These are phyloP conservation scores for Geotrichum fermentans DNA, from an alignment of 1,139 yeast species.

Conservation along the genomic window DNA sequence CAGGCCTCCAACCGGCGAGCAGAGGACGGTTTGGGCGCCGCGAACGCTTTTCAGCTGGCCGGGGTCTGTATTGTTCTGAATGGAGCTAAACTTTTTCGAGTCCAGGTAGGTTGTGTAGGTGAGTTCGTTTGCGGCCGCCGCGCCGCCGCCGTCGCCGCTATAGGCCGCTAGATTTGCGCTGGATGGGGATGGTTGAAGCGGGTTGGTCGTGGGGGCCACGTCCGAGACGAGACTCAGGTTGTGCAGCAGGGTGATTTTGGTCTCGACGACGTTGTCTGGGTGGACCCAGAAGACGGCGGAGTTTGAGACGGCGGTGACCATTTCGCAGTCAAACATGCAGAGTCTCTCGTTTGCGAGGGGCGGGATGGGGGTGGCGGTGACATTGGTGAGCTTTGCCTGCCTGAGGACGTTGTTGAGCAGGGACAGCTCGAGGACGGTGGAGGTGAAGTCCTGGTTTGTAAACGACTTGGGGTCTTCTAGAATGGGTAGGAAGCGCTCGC, in stretches of 20 bases:
- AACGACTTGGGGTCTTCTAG: slow-evolving; percentile 49
- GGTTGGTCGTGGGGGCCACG: not conserved
- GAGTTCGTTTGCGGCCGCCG: not conserved
- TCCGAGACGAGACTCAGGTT: slow-evolving; percentile 32
- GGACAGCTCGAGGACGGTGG: slow-evolving; percentile 62
- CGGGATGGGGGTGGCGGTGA: slow-evolving; percentile 14
- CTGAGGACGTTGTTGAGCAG: slow-evolving; percentile 50
- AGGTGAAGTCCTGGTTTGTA: slow-evolving; percentile 57
- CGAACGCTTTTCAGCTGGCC: slow-evolving; percentile 36
- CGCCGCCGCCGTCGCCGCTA: slow-evolving; percentile 22
- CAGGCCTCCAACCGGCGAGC: slow-evolving; percentile 52
- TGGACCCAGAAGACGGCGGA: slow-evolving; percentile 41
- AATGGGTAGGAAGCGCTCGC: slow-evolving; percentile 33
- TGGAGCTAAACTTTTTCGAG: slow-evolving; percentile 32
- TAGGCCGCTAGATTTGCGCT: slow-evolving; percentile 1
- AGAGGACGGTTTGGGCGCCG: slow-evolving; percentile 30
- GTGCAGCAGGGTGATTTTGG: slow-evolving; percentile 37
- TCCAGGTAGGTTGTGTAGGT: slow-evolving; percentile 36
- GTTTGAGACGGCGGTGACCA: slow-evolving; percentile 32
- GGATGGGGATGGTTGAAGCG: slow-evolving; percentile 6
- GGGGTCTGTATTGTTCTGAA: slow-evolving; percentile 35
- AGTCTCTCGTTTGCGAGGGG: slow-evolving; percentile 23
- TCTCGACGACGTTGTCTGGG: slow-evolving; percentile 39
- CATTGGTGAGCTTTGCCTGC: slow-evolving; percentile 23
- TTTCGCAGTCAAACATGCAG: slow-evolving; percentile 38